Evolutionary conservation across 2,329 filamentous ascomycete genomes (phyloP).

Genomic region (Cercospora zeina): DNA sequence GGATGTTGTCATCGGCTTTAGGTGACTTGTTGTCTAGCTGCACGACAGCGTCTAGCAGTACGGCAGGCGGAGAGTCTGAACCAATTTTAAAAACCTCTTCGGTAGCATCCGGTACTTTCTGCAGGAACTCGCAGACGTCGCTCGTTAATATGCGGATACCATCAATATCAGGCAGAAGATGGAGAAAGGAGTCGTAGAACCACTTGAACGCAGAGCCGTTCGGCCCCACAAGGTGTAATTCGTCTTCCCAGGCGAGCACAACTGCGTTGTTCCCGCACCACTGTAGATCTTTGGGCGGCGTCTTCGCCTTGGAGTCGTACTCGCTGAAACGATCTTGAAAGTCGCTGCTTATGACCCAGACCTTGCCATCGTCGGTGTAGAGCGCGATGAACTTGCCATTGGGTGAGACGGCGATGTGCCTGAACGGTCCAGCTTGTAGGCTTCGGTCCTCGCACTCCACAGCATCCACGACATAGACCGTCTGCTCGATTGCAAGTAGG

Average conservation of each 20-base stretch:
- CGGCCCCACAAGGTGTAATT: slow-evolving; percentile 89
- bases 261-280: slow-evolving; percentile 97
- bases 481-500: slow-evolving; percentile 78
- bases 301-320: slow-evolving; percentile 84
- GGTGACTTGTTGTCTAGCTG: slow-evolving; percentile 91
- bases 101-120: slow-evolving; percentile 70
- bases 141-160: slow-evolving; percentile 90
- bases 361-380: slow-evolving; percentile 79
- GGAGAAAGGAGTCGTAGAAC: slow-evolving; percentile 84
- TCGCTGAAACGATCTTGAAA: slow-evolving; percentile 91
- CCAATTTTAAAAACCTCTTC: slow-evolving; percentile 87
- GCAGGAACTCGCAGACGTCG: slow-evolving; percentile 95
- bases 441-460: slow-evolving; percentile 88
- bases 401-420: slow-evolving; percentile 85
- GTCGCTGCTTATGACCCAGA: slow-evolving; percentile 92
- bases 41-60: slow-evolving; percentile 89
- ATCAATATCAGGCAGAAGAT: slow-evolving; percentile 83
- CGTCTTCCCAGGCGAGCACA: slow-evolving; percentile 94
- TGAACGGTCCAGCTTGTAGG: slow-evolving; percentile 88
- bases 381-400: slow-evolving; percentile 86
- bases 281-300: slow-evolving; percentile 80
- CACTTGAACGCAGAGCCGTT: slow-evolving; percentile 69
- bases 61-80: slow-evolving; percentile 83
- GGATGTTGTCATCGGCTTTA: slow-evolving; percentile 96
- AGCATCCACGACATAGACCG: slow-evolving; percentile 82